Conservation (phyloP, 495 filamentous ascomycete species). For the Penicillium desertorum region DNA sequence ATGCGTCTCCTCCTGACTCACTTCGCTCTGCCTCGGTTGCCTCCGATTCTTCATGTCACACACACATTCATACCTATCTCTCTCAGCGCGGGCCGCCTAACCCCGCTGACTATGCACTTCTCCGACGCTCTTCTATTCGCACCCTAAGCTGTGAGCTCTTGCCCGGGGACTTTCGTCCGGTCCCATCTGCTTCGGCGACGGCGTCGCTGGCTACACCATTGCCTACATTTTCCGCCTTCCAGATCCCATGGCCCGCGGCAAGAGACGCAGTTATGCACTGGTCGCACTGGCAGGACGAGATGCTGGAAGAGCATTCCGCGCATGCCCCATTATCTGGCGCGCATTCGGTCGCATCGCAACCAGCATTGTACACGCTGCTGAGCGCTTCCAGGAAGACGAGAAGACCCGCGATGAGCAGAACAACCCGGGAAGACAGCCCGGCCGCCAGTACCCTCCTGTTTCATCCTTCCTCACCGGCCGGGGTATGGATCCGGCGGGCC, state of each 20-base stretch:
- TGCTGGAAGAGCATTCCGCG: conserved; percentile 70
- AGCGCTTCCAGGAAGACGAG: conserved; percentile 51
- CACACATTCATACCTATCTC: conserved; percentile 81
- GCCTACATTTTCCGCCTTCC: conserved; percentile 90
- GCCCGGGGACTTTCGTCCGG: conserved; percentile 70
- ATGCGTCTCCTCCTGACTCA: conserved; percentile 46
- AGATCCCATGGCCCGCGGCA: conserved; percentile 83
- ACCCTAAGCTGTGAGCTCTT: conserved; percentile 84
- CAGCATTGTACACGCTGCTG: conserved; percentile 67
- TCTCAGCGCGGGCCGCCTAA: conserved; percentile 77
- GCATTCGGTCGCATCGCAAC: conserved; percentile 76
- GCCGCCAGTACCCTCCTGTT: conserved; percentile 52
- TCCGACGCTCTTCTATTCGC: conserved; percentile 81
- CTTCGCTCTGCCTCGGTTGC: conserved; percentile 46
- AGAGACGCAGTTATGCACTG: conserved; percentile 82
- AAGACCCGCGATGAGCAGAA: conserved; percentile 47
- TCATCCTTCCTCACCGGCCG: conserved; percentile 65
- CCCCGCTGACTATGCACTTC: conserved; percentile 75
- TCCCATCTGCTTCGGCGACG: conserved; percentile 84
- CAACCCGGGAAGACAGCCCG: conserved; percentile 24
- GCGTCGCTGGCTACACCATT: conserved; percentile 79
- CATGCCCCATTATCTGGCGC: conserved; percentile 69
- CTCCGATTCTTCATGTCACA: conserved; percentile 59
- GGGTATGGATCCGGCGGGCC: conserved; percentile 58
- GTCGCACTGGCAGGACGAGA: conserved; percentile 74